phyloP scores from a whole-genome alignment of 495 filamentous ascomycete genomes.

The Astrocystis sublimbata region DNA sequence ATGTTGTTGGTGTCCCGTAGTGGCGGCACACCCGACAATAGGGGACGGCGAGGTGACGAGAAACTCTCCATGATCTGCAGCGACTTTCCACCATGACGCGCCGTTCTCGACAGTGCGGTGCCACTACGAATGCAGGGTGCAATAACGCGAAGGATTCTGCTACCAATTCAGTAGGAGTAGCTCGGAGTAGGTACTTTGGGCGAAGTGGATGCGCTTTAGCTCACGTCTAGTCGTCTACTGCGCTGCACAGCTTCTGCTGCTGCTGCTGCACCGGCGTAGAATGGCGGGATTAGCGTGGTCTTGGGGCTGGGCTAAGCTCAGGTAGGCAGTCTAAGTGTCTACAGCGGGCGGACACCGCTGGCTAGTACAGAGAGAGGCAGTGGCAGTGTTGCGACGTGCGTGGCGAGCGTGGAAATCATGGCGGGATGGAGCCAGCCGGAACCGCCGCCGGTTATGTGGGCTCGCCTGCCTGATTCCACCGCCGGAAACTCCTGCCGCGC shows the following conservation, averaged over 20 bases:
- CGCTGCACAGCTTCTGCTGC: too few species aligned
- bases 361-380: not conserved
- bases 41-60: conserved; percentile 4
- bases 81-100: not conserved
- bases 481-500: not conserved
- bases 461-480: not conserved
- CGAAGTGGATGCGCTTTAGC: not conserved
- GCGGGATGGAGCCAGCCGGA: conserved; percentile 10
- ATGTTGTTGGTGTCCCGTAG: not conserved
- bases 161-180: too few species aligned
- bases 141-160: not conserved
- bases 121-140: not conserved
- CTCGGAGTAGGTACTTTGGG: too few species aligned
- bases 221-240: too few species aligned
- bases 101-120: not conserved
- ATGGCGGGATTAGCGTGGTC: not conserved
- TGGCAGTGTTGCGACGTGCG: too few species aligned
- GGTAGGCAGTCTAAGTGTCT: not conserved
- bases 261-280: not conserved
- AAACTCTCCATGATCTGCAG: not conserved
- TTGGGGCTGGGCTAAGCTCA: not conserved
- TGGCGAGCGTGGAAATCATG: not conserved
- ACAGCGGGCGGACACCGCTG: not conserved
- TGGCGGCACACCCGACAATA: not conserved
- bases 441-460: conserved; percentile 9